Base-by-base conservation (phyloP, 345 rosid genomes). In the Rhodomyrtus tomentosa region DNA sequence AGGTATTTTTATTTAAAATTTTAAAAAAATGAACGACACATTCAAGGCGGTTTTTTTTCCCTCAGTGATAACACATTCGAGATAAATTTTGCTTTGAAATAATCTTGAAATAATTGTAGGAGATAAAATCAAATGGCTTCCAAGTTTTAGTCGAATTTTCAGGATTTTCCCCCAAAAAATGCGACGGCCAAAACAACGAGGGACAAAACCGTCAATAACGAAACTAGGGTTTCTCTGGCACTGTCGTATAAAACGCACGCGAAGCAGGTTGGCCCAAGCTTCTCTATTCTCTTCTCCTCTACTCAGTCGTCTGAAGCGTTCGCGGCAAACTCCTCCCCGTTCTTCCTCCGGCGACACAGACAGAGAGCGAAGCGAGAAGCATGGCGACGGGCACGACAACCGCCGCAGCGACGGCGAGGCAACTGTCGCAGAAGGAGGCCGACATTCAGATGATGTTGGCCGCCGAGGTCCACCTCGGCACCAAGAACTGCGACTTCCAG, bases 391-490 rank as follows among this genome's bases (percentile, higher is more conserved):
- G 84, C 22, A 88, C 87, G 5, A 83, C 92, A 45, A 82, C 94
- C 6, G 88, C 87, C 50, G 83, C 89, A 7, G 85, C 80, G 27
- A 38, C 21, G 87, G 90, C 45, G 85, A 92, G 21, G 82, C 92
- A 88, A 82, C 92, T 92, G 3, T 91, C 95, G 1, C 93, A 92
- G 88, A 96, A 87, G 89, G 96, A 95, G 83, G 87, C 91, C 6
- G 98, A 95, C 89, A 92, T 96, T 83, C 95, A 87, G 87, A 92
- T 95, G 95, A 94, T 95, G 98, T 87, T 95, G 90, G 95, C 96
- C 1, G 96, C 98, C 9, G 98, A 95, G 82, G 99, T 96, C 80
- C 98, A 95, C 73, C 94, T 95, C 81, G 98, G 99, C 8, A 96
- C 99, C 87, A 96, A 96, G 84, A 95, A 95, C 83, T 96, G 98